These are phyloP conservation scores for Citrus mangshanensis DNA, from an alignment of 345 rosid species.

Conservation along the genomic window DNA sequence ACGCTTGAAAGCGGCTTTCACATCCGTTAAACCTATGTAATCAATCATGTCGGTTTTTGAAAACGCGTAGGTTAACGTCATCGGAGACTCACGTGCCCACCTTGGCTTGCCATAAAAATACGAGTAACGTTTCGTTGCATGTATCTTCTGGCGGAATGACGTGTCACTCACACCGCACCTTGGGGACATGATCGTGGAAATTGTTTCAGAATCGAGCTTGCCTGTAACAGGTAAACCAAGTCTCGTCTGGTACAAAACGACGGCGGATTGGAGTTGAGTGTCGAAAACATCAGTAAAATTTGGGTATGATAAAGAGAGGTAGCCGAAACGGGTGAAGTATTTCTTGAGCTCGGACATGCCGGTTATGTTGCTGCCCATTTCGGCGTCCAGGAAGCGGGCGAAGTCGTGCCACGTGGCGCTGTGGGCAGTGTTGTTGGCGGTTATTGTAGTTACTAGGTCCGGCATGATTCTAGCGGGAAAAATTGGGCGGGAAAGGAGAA, in stretches of 20 bases:
- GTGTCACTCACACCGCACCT: conserved; percentile 76
- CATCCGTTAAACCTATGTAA: conserved; percentile 45
- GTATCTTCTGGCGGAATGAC: conserved; percentile 6
- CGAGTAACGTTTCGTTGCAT: conserved; percentile 48
- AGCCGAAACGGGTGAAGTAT: conserved; percentile 81
- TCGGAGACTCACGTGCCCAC: conserved; percentile 51
- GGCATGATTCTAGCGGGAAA: conserved; percentile 45
- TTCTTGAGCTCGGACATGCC: conserved; percentile 88
- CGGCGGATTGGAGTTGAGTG: conserved; percentile 44
- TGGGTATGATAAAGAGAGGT: conserved; percentile 32
- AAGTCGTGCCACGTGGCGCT: conserved; percentile 77
- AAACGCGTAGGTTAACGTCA: conserved; percentile 63
- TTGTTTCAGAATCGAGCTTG: conserved; percentile 58
- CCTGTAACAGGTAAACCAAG: conserved; percentile 71
- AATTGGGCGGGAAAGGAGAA: conserved; percentile 24
- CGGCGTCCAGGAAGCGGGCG: conserved; percentile 61
- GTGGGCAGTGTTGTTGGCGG: conserved; percentile 18
- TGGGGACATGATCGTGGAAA: conserved; percentile 58
- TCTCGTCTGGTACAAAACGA: conserved; percentile 54
- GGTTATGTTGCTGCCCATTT: conserved; percentile 52
- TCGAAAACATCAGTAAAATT: conserved; percentile 68
- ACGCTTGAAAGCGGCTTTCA: conserved; percentile 44
- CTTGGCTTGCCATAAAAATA: conserved; percentile 70
- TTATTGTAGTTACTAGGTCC: conserved; percentile 31
- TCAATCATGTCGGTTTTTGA: conserved; percentile 45